Percentiles rank a stretch among this genome's conserved stretches.
These are phyloP conservation scores for Plenodomus biglobosus DNA, from an alignment of 2,329 filamentous ascomycete species.

Conservation along the genomic window DNA sequence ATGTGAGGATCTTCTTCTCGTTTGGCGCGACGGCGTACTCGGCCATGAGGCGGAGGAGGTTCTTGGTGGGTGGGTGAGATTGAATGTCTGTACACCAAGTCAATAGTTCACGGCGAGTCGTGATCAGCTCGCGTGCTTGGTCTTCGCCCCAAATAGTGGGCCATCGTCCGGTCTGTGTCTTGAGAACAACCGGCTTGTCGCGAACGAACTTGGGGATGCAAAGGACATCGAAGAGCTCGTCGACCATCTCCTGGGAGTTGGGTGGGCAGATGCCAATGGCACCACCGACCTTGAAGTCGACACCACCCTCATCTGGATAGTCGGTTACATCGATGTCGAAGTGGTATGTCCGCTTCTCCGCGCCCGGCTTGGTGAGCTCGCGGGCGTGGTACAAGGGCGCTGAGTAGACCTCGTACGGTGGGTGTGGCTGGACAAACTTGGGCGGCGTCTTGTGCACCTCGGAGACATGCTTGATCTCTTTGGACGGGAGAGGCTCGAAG, in stretches of 20 bases:
- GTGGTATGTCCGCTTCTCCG: slow-evolving; percentile 96
- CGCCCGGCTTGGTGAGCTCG: slow-evolving; percentile 82
- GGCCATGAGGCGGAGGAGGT: slow-evolving; percentile 78
- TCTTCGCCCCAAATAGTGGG: slow-evolving; percentile 98
- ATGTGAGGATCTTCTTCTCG: slow-evolving; percentile 86
- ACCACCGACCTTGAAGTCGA: slow-evolving; percentile 95
- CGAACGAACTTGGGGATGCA: slow-evolving; percentile 79
- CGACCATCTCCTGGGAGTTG: slow-evolving; percentile 74
- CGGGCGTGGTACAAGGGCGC: slow-evolving; percentile 83
- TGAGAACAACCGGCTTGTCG: slow-evolving; percentile 78
- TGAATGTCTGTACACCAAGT: slow-evolving; percentile 96
- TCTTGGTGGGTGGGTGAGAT: slow-evolving; percentile 88
- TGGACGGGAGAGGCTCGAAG: slow-evolving; percentile 60
- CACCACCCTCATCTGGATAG: slow-evolving; percentile 79
- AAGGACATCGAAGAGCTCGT: slow-evolving; percentile 80
- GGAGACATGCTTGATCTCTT: slow-evolving; percentile 46
- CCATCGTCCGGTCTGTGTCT: slow-evolving; percentile 82
- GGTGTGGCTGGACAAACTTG: slow-evolving; percentile 88
- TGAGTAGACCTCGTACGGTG: slow-evolving; percentile 86
- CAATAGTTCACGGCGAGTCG: slow-evolving; percentile 86
- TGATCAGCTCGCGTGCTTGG: slow-evolving; percentile 77
- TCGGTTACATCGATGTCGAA: slow-evolving; percentile 96
- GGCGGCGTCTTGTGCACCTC: slow-evolving; percentile 68
- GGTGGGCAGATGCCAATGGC: slow-evolving; percentile 92
- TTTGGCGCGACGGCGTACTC: slow-evolving; percentile 78